Conservation (phyloP, 2,329 filamentous ascomycete genomes). For the Geoglossum cookeanum region DNA sequence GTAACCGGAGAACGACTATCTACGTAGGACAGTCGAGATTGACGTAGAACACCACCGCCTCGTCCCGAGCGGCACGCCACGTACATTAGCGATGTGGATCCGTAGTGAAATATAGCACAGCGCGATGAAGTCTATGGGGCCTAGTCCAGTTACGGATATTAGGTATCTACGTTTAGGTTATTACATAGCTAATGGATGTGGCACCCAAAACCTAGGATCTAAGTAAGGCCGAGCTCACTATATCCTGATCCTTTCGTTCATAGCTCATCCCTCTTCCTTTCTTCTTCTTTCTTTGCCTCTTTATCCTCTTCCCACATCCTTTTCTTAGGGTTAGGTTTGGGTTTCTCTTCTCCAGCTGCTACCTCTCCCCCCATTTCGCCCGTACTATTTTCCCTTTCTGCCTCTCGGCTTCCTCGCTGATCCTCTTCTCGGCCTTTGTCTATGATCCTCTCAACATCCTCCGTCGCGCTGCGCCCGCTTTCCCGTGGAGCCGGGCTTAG, state of each 20-base stretch:
- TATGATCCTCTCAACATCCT: conserved; percentile 34
- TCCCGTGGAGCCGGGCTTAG: conserved; percentile 9
- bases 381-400: conserved; percentile 19
- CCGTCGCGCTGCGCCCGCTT: conserved; percentile 6
- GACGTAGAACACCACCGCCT: too few relatives aligned
- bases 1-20: too few relatives aligned
- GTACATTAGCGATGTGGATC: too few relatives aligned
- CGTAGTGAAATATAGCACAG: too few relatives aligned
- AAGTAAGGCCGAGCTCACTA: too few relatives aligned
- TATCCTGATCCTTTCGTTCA: not conserved
- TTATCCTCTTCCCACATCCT: conserved; percentile 37
- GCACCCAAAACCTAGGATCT: too few relatives aligned
- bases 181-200: too few relatives aligned
- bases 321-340: conserved; percentile 37
- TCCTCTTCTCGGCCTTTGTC: conserved; percentile 18
- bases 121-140: too few relatives aligned
- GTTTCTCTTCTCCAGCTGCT: conserved; percentile 15
- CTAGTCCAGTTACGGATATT: too few relatives aligned
- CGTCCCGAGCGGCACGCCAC: too few relatives aligned
- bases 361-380: conserved; percentile 9
- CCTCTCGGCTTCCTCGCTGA: conserved; percentile 11
- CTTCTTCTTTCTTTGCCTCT: conserved; percentile 16
- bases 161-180: too few relatives aligned
- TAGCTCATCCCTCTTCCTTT: conserved; percentile 17
- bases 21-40: too few relatives aligned